These are phyloP conservation scores for Myxozyma kluyveri DNA, from an alignment of 805 yeast genomes.

Conservation along the genomic window DNA sequence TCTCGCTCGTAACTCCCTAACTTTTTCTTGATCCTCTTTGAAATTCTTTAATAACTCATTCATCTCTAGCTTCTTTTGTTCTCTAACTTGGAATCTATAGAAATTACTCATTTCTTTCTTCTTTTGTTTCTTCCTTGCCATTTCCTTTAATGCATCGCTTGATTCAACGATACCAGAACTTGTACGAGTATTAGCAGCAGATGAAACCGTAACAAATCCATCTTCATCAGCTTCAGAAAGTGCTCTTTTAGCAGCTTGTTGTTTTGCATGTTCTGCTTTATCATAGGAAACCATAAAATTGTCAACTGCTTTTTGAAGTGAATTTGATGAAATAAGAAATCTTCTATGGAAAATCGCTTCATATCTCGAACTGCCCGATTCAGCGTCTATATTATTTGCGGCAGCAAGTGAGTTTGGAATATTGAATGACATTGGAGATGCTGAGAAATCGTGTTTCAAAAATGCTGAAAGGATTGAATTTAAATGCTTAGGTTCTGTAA, in stretches of 20 bases:
- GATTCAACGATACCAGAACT: slow-evolving; percentile 14
- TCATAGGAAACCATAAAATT: slow-evolving; percentile 66
- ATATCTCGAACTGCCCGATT: slow-evolving; percentile 40
- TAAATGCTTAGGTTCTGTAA: slow-evolving; percentile 29
- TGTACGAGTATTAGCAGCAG: slow-evolving; percentile 13
- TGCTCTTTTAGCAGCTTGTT: slow-evolving; percentile 21
- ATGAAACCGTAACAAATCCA: slow-evolving; percentile 32
- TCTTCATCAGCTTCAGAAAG: slow-evolving; percentile 31
- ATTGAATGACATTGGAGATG: slow-evolving; percentile 38
- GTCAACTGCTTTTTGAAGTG: slow-evolving; percentile 56
- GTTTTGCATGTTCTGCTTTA: slow-evolving; percentile 50
- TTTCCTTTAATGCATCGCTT: slow-evolving; percentile 43
- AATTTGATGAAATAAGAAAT: slow-evolving; percentile 45
- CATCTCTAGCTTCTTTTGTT: slow-evolving; percentile 88
- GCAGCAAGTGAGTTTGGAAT: slow-evolving; percentile 62
- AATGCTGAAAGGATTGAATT: slow-evolving; percentile 32
- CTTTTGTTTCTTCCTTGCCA: slow-evolving; percentile 39
- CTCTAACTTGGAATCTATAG: slow-evolving; percentile 94
- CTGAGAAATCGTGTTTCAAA: not conserved
- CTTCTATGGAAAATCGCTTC: slow-evolving; percentile 39
- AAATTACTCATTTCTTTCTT: slow-evolving; percentile 84
- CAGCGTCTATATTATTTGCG: slow-evolving; percentile 41
- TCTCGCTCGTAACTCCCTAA: slow-evolving; percentile 72
- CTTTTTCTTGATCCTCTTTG: slow-evolving; percentile 85
- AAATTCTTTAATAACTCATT: slow-evolving; percentile 78